These are phyloP conservation scores for Fraxinus floribunda DNA, from an alignment of 305 asterid genomes.

Conservation along the genomic window DNA sequence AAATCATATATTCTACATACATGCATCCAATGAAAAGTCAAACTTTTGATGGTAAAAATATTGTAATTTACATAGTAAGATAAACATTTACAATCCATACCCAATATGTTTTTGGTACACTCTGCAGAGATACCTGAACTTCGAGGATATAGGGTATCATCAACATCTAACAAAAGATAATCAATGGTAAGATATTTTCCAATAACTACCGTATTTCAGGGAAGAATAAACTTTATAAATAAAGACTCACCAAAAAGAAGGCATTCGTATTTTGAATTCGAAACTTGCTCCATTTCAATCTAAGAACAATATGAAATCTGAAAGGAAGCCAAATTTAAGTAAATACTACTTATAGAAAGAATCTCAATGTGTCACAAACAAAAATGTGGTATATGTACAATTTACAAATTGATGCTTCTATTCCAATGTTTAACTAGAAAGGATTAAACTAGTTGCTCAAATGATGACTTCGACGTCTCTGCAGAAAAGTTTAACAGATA, in stretches of 20 bases:
- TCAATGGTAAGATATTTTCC: background rate
- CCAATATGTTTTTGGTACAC: slow-evolving; percentile 75
- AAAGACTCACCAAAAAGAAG: slow-evolving; percentile 74
- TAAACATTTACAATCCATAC: slow-evolving; percentile 27
- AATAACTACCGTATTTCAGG: background rate
- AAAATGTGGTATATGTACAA: background rate
- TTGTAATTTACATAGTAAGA: background rate
- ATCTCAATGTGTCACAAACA: background rate
- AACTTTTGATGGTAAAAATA: background rate
- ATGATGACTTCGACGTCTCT: background rate
- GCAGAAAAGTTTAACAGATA: background rate
- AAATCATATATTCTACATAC: slow-evolving; percentile 69
- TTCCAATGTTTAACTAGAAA: background rate
- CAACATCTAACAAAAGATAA: slow-evolving; percentile 64
- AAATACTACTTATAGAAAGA: background rate
- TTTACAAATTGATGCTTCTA: background rate
- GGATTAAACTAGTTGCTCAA: background rate
- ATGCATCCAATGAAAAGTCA: slow-evolving; percentile 13
- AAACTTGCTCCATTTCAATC: slow-evolving; percentile 57
- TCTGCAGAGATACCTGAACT: slow-evolving; percentile 75
- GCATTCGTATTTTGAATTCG: slow-evolving; percentile 60
- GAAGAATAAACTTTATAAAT: background rate
- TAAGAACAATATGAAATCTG: slow-evolving; percentile 8
- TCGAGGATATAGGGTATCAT: slow-evolving; percentile 82
- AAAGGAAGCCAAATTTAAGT: background rate